Evolutionary conservation across 495 filamentous ascomycete species (phyloP), one percentile per base, ranked within the genome.

Genomic region (Hypoxylon fragiforme): DNA sequence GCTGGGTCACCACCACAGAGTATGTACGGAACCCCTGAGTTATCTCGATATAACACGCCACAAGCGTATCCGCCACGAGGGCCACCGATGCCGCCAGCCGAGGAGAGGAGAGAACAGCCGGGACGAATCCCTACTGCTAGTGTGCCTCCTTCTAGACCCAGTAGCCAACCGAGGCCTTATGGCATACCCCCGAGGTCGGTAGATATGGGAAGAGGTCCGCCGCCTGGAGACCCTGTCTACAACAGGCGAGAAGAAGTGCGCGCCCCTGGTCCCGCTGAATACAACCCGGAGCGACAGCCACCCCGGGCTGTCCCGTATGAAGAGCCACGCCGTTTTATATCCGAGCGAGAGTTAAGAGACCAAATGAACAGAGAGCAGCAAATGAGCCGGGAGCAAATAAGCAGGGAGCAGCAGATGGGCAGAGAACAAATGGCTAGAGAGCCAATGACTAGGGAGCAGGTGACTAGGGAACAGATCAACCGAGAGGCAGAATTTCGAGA

Each of bases 41-140:
- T 79, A 24, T 73, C 75, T 44, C 72, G 77, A 54, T 84, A 81
- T 65, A 72, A 80, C 15, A 77, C 78, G 3, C 80, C 81, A 19
- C 77, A 80, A 37, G 67, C 70, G 5, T 80, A 80, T 40, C 50
- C 64, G n/a, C 73, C 57, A 28, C 62, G 69, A 28, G 70, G 67
- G 3, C 74, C 73, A 11, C 70, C 66, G 18, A 58, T 75, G 64
- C 59, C 71, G 38, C 54, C 71, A 32, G 55, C 70, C 18, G 66
- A 79, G 41, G 69, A 72, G 35, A 62, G 66, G 30, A 71, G 77
- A 47, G 75, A 76, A 22, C 69, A 68, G 20, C 63, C 66, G 0
- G 67, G 74, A 20, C 68, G 78, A 39, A 58, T 64, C 3, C 54
- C 68, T 41, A 63, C 54, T 43, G 67, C 50, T 46, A 69, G 69